Conservation (phyloP, 257 asterid genomes). For the Euphrasia confusa region DNA sequence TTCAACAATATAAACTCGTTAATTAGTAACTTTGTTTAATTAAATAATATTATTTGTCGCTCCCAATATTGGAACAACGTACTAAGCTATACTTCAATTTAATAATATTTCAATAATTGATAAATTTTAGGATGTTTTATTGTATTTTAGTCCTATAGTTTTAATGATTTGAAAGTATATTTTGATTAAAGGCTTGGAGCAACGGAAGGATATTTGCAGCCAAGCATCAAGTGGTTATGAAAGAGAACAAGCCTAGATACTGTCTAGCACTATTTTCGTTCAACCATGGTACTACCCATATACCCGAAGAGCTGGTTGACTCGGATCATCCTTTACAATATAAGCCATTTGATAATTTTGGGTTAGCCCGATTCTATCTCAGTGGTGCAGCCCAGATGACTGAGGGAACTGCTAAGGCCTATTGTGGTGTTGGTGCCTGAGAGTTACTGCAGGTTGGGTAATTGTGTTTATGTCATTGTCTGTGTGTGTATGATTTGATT, state of each 20-base stretch:
- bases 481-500: not conserved
- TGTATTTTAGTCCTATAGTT: too few species aligned
- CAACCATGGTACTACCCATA: slow-evolving; percentile 35
- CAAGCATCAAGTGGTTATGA: slow-evolving; percentile 46
- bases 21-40: too few species aligned
- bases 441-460: not conserved
- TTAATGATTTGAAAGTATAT: not conserved
- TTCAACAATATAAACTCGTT: too few species aligned
- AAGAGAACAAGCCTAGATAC: slow-evolving; percentile 40
- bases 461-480: not conserved
- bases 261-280: slow-evolving; percentile 47
- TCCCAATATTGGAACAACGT: too few species aligned
- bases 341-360: slow-evolving; percentile 47
- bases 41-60: too few species aligned
- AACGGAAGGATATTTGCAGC: slow-evolving; percentile 52
- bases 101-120: too few species aligned
- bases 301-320: slow-evolving; percentile 58
- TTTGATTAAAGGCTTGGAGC: slow-evolving; percentile 60
- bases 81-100: too few species aligned
- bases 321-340: slow-evolving; percentile 45
- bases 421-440: slow-evolving; percentile 38
- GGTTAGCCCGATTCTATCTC: slow-evolving; percentile 38
- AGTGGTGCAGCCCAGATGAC: slow-evolving; percentile 27
- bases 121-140: too few species aligned
- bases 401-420: slow-evolving; percentile 35